phyloP scores from a whole-genome alignment of 2,329 filamentous ascomycete genomes.

The Fusarium lateritium region DNA sequence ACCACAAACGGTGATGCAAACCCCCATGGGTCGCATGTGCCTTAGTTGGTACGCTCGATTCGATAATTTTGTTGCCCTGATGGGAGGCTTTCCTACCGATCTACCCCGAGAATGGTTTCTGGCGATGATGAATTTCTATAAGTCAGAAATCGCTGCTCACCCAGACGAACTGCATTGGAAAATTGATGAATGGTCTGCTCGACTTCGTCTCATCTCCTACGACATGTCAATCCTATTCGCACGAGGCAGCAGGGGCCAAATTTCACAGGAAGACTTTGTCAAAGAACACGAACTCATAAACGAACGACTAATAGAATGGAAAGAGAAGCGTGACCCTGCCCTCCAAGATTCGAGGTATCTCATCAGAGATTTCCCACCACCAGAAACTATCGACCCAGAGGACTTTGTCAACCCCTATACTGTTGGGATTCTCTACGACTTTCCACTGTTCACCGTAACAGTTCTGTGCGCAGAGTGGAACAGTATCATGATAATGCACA shows the following conservation, averaged over 20 bases:
- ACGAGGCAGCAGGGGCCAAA: slow-evolving; percentile 73
- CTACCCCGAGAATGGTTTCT: slow-evolving; percentile 86
- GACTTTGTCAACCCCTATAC: slow-evolving; percentile 83
- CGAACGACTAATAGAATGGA: slow-evolving; percentile 65
- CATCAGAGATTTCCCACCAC: slow-evolving; percentile 74
- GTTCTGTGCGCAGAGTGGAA: slow-evolving; percentile 83
- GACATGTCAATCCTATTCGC: slow-evolving; percentile 87
- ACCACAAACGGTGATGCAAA: slow-evolving; percentile 80
- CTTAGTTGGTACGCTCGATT: slow-evolving; percentile 93
- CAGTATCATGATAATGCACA: slow-evolving; percentile 84
- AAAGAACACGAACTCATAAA: slow-evolving; percentile 71
- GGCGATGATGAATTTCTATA: slow-evolving; percentile 73
- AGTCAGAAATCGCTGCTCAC: slow-evolving; percentile 68
- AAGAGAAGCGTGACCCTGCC: slow-evolving; percentile 69
- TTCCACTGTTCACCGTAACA: slow-evolving; percentile 81
- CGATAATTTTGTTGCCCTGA: slow-evolving; percentile 86
- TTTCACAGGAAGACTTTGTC: slow-evolving; percentile 76
- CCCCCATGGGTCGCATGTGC: slow-evolving; percentile 78
- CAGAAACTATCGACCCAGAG: slow-evolving; percentile 65
- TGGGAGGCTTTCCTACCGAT: slow-evolving; percentile 82
- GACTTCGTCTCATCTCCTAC: slow-evolving; percentile 79
- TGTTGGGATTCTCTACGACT: slow-evolving; percentile 78
- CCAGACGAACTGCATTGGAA: slow-evolving; percentile 76
- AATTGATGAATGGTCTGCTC: slow-evolving; percentile 76
- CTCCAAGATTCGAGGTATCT: slow-evolving; percentile 74